Base-by-base conservation (phyloP, 139 green algal genomes). In the Chlamydomonas incerta region DNA sequence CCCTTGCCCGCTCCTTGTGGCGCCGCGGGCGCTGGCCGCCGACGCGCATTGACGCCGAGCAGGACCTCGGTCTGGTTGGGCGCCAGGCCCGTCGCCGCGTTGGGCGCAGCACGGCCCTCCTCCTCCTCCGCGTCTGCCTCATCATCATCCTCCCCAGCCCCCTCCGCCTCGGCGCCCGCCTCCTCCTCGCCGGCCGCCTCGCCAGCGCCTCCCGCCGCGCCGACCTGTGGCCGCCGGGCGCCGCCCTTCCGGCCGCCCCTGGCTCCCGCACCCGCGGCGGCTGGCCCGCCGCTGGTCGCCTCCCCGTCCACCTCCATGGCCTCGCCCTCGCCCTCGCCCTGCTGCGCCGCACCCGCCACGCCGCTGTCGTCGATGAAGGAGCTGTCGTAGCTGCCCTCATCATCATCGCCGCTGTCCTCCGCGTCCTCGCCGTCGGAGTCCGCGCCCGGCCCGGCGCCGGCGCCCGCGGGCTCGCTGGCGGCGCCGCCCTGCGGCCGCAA, bases 321-420 rank as follows among this genome's bases (percentile, higher is more conserved):
- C 10, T 73, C 31, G 28, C 10, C 28, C 37, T 10, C 62, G 26
- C 29, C 9, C 35, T 29, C 34, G 17, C 11, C 11, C 46, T 66
- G 34, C 74, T 34, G 63, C 46, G 29, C 77, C 28, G 57, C 3
- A 13, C 62, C 62, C 62, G 34, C 62, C 24, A 23, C 62, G 10
- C 62, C 77, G 3, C 66, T 65, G 33, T 84, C 77, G 33, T 84
- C 65, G 20, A 84, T 84, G 41, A 84, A 84, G 63, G 29, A 57
- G 65, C 65, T 74, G n/a, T 84, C 77, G 31, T 84, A 84, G 24
- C 65, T 74, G 0, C 77, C 77, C 5, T 76, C 70, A 18, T 65
- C 63, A n/a, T 76, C 70, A 18, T 65, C 63, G 46, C 52, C 77
- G 34, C 26, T 50, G 37, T 34, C 62, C 26, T 84, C 77, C 13